A percentile compares a stretch with the other conserved stretches of the same genome.
These are phyloP conservation scores for Boletus edulis DNA, from an alignment of 768 basidiomycete genomes.

Conservation along the genomic window DNA sequence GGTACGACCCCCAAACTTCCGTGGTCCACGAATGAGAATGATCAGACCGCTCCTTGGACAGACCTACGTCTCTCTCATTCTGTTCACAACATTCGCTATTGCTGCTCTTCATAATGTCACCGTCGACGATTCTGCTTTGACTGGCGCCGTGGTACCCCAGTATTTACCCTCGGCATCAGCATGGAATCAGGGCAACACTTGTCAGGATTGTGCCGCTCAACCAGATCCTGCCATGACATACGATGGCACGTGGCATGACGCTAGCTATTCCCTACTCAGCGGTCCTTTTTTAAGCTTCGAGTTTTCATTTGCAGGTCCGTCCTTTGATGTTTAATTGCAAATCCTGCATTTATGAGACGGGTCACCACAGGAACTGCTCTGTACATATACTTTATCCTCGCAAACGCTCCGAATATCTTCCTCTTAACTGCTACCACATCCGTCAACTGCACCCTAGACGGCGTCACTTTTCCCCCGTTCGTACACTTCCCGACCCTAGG, in stretches of 20 bases:
- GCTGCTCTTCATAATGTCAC: neutral
- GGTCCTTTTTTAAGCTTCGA: neutral
- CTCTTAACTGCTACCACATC: no score
- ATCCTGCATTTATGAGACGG: no score
- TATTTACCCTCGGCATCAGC: neutral
- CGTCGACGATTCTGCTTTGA: neutral
- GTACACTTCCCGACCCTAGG: no score
- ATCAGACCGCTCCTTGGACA: no score
- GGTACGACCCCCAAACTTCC: no score
- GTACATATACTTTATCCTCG: no score
- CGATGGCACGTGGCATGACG: neutral
- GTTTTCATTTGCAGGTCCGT: neutral
- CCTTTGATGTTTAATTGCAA: neutral
- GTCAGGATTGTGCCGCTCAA: neutral
- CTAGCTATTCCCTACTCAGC: neutral
- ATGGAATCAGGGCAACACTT: neutral
- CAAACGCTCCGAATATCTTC: no score
- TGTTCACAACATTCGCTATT: neutral
- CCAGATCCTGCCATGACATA: neutral
- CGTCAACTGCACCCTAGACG: no score
- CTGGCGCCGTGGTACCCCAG: neutral
- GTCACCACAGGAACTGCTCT: no score
- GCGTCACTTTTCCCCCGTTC: no score
- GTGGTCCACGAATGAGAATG: no score
- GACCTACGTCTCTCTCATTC: neutral